A percentile compares a stretch with the other conserved stretches of the same genome.
phyloP scores from a whole-genome alignment of 2,329 filamentous ascomycete genomes.

The Elsinoe perseae region DNA sequence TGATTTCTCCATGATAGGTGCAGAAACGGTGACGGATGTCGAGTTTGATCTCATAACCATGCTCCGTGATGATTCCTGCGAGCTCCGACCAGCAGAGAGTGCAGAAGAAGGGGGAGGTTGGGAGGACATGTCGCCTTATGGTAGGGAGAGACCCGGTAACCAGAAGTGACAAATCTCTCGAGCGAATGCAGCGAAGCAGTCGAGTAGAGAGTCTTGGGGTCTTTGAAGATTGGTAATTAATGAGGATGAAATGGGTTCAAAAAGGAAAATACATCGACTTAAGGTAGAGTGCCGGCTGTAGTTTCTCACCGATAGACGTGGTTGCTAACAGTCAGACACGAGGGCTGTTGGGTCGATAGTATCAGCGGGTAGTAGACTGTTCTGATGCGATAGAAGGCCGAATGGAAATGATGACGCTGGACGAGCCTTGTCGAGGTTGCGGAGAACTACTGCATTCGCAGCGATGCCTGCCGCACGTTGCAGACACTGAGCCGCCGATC shows the following conservation, averaged over 20 bases:
- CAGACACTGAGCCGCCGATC: not conserved
- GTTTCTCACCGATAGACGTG: not conserved
- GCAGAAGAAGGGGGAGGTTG: not conserved
- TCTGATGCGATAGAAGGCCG: not conserved
- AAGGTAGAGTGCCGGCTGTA: slow-evolving; percentile 3
- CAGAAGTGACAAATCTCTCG: slow-evolving; percentile 13
- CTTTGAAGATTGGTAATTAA: not conserved
- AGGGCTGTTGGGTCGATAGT: slow-evolving; percentile 8
- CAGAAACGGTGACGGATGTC: slow-evolving; percentile 8
- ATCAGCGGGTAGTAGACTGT: not conserved
- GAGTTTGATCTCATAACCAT: slow-evolving; percentile 3
- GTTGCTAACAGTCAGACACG: not conserved
- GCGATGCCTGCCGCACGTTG: not conserved
- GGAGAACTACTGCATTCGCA: not conserved
- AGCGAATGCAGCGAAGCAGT: slow-evolving; percentile 14
- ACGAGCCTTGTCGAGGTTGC: not conserved
- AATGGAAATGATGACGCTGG: not conserved
- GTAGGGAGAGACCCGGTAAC: slow-evolving; percentile 12
- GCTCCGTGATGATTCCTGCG: slow-evolving; percentile 8
- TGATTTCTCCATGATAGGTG: slow-evolving; percentile 14
- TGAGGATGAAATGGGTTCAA: not conserved
- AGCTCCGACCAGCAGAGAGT: slow-evolving; percentile 9
- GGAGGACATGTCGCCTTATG: slow-evolving; percentile 13
- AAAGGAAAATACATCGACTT: not conserved
- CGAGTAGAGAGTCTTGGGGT: slow-evolving; percentile 7